These are phyloP conservation scores for Cladosporium sp. DNA, from an alignment of 2,329 filamentous ascomycete species.

Conservation along the genomic window DNA sequence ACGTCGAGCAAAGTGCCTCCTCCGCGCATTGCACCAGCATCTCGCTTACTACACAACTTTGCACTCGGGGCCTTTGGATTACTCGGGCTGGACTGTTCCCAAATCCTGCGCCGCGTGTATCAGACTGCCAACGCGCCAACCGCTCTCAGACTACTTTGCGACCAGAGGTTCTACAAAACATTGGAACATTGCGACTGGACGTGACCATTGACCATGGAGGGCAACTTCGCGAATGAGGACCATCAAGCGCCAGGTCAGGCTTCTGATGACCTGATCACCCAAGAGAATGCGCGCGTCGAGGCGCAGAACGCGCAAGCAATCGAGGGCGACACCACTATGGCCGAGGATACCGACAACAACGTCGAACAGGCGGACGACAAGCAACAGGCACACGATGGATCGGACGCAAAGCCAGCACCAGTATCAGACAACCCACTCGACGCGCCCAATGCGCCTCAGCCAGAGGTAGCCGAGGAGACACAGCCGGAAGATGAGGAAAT, in stretches of 20 bases:
- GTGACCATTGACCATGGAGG: slow-evolving; percentile 10
- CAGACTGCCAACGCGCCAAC: neutral
- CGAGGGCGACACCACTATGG: slow-evolving; percentile 32
- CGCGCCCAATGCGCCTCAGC: slow-evolving; percentile 32
- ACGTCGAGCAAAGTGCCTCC: slow-evolving; percentile 3
- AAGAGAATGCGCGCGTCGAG: slow-evolving; percentile 32
- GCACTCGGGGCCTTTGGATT: neutral
- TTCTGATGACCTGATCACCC: slow-evolving; percentile 33
- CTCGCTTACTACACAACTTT: neutral
- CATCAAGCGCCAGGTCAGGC: slow-evolving; percentile 29
- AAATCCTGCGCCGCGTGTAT: no score
- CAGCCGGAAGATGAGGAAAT: slow-evolving; percentile 39
- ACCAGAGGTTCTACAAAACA: slow-evolving; percentile 4
- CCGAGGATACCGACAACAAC: slow-evolving; percentile 25
- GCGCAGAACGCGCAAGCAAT: slow-evolving; percentile 21
- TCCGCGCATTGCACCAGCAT: neutral
- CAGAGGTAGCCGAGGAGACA: slow-evolving; percentile 30
- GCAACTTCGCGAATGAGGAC: slow-evolving; percentile 29
- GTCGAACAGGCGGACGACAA: slow-evolving; percentile 11
- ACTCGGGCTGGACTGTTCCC: neutral
- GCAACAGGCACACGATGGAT: slow-evolving; percentile 17
- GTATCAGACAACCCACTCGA: slow-evolving; percentile 37
- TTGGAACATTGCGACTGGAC: neutral
- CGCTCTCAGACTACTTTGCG: slow-evolving; percentile 6
- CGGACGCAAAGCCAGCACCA: slow-evolving; percentile 15